phyloP scores from a whole-genome alignment of 768 basidiomycete species.

The Scleroderma citrinum region DNA sequence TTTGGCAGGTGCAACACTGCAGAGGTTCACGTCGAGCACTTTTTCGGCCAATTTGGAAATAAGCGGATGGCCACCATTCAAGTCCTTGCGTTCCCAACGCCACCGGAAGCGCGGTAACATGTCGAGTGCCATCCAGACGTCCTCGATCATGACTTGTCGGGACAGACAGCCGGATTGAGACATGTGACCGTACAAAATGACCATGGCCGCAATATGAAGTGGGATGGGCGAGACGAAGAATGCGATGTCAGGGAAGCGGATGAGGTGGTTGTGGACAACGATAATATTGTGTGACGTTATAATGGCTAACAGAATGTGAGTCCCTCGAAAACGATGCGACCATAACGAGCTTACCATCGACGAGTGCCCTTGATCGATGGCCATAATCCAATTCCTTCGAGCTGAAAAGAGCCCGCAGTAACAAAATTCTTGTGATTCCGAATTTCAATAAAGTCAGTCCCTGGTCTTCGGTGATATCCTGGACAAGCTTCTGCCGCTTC shows the following conservation, averaged over 20 bases:
- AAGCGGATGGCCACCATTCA: conserved; percentile 75
- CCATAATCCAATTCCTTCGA: conserved; percentile 63
- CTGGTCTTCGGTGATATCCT: conserved; percentile 72
- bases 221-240: conserved; percentile 90
- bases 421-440: conserved; percentile 72
- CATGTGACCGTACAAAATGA: conserved; percentile 84
- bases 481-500: conserved; percentile 57
- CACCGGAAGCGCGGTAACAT: conserved; percentile 87
- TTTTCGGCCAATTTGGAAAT: conserved; percentile 78
- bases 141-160: conserved; percentile 63
- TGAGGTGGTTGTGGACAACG: conserved; percentile 76
- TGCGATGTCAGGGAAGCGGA: conserved; percentile 77
- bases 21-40: conserved; percentile 71
- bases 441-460: conserved; percentile 80
- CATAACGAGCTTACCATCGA: conserved; percentile 54
- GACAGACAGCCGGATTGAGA: conserved; percentile 66
- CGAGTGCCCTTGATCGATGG: conserved; percentile 63
- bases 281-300: conserved; percentile 86
- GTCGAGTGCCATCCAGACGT: conserved; percentile 82
- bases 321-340: conserved; percentile 3
- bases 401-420: conserved; percentile 75
- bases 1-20: conserved; percentile 38
- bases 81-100: conserved; percentile 86
- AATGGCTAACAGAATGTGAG: conserved; percentile 45
- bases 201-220: conserved; percentile 86